Evolutionary conservation across 306 rosid genomes (phyloP), one percentile per base, ranked within the genome.

Genomic region (Betula pendula): DNA sequence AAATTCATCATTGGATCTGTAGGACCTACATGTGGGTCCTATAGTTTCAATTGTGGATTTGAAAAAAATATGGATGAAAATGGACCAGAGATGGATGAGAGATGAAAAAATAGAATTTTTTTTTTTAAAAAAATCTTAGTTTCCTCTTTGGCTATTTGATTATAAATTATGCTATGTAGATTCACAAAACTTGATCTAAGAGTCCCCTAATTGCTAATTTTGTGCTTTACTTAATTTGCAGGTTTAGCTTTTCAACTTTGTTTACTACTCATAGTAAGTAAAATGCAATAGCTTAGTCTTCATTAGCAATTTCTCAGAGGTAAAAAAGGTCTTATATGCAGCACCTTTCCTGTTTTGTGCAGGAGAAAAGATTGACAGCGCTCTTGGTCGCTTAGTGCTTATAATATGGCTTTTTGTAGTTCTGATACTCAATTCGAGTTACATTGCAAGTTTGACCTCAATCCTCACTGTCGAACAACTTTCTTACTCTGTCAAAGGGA

Each of bases 241-340:
- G 91, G 91, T 87, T 87, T 79, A 87, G 89, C 81, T 87, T 87
- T 78, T 85, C 89, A 24, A 87, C 91, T n/a, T 68, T 91, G 91
- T 92, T 96, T 84, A 87, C 76, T 70, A 75, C 99, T 58, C 99
- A 91, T 22, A 84, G 97, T 96, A 85, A 88, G 99, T 86, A 22
- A 71, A 58, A 72, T 19, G 25, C 60, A 31, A 2, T 29, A 2
- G 2, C 33, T 69, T 67, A 24, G n/a, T 5, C 13, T 86, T 67
- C 77, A 47, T 58, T 45, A 29, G 70, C 48, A 72, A 38, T 38
- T 38, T 5, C 42, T 6, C 8, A 38, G 1, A 5, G 6, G 7
- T 8, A 38, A 7, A 38, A 38, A 38, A 38, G 1, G 6, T 47
- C 16, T 4, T 47, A 13, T 13, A 47, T 47, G 14, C 1, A 2